Conservation (phyloP, 2,329 filamentous ascomycete species). For the Xylariaceae sp. region DNA sequence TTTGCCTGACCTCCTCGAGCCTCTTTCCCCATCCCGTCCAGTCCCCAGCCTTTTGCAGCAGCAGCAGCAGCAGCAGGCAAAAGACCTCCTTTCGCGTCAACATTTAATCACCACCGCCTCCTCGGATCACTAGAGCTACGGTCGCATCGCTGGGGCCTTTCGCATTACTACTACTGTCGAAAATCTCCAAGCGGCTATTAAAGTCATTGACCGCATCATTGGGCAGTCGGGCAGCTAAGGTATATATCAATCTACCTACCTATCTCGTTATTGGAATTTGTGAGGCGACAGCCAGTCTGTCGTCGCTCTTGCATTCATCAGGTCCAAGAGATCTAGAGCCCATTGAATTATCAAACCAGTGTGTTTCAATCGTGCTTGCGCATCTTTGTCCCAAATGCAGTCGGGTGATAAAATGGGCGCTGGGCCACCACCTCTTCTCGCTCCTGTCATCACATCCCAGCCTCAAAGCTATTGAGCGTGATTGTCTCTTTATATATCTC, state of each 20-base stretch:
- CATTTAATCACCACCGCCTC: constrained; percentile 18
- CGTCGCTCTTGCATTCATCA: neutral
- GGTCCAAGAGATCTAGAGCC: neutral
- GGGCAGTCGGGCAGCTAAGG: constrained; percentile 29
- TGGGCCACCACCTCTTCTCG: neutral
- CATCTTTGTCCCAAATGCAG: neutral
- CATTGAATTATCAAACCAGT: neutral
- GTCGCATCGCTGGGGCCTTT: constrained; percentile 23
- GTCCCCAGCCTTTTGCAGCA: constrained; percentile 29
- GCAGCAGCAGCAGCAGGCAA: constrained; percentile 13
- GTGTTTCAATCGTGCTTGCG: constrained; percentile 4
- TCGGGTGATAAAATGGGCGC: constrained; percentile 6
- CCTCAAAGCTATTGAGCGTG: neutral
- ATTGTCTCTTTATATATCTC: neutral
- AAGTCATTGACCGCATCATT: constrained; percentile 21
- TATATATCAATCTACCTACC: constrained; percentile 8
- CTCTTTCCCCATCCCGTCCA: constrained; percentile 31
- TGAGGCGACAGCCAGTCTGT: neutral
- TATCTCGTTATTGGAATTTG: neutral
- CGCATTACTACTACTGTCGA: constrained; percentile 3
- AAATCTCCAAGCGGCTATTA: constrained; percentile 1
- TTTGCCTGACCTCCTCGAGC: constrained; percentile 33
- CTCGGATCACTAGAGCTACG: constrained; percentile 22
- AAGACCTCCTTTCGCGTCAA: constrained; percentile 33
- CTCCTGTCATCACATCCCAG: neutral